Conservation (phyloP, 352 stramenopile species). For the Phytophthora rubi region DNA sequence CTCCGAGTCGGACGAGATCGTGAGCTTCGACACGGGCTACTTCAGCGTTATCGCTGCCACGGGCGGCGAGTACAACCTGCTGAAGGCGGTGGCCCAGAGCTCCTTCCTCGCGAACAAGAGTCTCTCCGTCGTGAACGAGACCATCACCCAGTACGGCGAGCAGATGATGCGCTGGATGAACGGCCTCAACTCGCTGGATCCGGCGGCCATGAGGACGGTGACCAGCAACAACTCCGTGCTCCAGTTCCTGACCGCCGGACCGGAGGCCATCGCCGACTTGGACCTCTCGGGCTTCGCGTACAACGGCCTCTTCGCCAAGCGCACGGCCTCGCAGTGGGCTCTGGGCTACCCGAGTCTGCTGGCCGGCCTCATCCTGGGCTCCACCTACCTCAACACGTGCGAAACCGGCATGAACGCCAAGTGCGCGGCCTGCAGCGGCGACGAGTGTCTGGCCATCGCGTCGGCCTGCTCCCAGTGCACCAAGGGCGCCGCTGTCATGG, state of each 20-base stretch:
- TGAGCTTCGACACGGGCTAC: slow-evolving; percentile 70
- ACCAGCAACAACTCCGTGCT: slow-evolving; percentile 48
- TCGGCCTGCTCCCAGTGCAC: slow-evolving; percentile 48
- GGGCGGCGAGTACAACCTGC: slow-evolving; percentile 65
- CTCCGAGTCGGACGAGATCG: slow-evolving; percentile 59
- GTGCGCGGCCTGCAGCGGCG: slow-evolving; percentile 49
- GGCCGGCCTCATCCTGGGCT: slow-evolving; percentile 58
- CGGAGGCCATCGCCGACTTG: slow-evolving; percentile 45
- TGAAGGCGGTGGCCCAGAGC: slow-evolving; percentile 46
- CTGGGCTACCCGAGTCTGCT: slow-evolving; percentile 78
- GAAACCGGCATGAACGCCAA: slow-evolving; percentile 46
- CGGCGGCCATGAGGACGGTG: slow-evolving; percentile 68
- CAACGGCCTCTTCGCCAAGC: slow-evolving; percentile 74
- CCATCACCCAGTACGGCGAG: slow-evolving; percentile 47
- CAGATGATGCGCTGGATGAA: slow-evolving; percentile 83
- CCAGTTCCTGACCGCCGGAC: slow-evolving; percentile 41
- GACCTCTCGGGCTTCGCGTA: slow-evolving; percentile 71
- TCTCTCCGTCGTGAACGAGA: slow-evolving; percentile 26
- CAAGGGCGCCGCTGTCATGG: slow-evolving; percentile 44
- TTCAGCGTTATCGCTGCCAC: slow-evolving; percentile 69
- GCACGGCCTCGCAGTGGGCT: slow-evolving; percentile 66
- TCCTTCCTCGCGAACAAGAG: slow-evolving; percentile 49
- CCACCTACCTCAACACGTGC: slow-evolving; percentile 61
- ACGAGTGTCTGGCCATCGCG: slow-evolving; percentile 44
- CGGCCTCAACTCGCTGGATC: slow-evolving; percentile 78